Evolutionary conservation across 2,329 filamentous ascomycete species (phyloP).

Genomic region (Fusarium globosum): DNA sequence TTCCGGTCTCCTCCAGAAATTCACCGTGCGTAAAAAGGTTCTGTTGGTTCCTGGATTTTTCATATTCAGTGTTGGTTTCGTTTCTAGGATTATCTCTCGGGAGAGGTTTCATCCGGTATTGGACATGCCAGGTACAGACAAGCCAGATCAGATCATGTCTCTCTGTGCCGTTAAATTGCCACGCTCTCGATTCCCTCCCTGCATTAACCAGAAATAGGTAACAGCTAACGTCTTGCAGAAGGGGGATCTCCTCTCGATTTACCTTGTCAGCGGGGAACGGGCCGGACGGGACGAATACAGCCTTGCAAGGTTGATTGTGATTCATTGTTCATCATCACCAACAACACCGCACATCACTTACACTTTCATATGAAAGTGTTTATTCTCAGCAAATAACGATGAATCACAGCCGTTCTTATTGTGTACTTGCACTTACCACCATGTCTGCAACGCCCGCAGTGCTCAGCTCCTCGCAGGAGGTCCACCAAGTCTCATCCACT

Average conservation of each 20-base stretch:
- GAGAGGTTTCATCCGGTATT: constrained; percentile 3
- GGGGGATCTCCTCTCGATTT: constrained; percentile 1
- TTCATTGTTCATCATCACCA: background rate
- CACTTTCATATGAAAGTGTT: background rate
- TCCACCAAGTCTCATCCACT: background rate
- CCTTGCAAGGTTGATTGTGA: constrained; percentile 13
- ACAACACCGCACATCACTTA: background rate
- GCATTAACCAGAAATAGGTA: background rate
- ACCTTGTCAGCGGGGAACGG: constrained; percentile 31
- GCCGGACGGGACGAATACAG: constrained; percentile 26
- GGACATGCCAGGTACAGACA: background rate
- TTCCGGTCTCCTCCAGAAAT: background rate
- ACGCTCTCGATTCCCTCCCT: constrained; percentile 13
- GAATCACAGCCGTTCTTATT: background rate
- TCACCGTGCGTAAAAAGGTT: constrained; percentile 2
- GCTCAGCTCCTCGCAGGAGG: constrained; percentile 8
- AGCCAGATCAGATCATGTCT: constrained; percentile 25
- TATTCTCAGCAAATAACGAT: background rate
- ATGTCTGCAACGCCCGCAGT: constrained; percentile 14
- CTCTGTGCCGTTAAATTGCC: constrained; percentile 18
- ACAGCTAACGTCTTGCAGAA: background rate
- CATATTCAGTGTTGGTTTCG: background rate
- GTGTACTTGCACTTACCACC: background rate
- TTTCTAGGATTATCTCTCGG: constrained; percentile 5
- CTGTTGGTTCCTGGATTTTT: constrained; percentile 19